Evolutionary conservation across 2,329 filamentous ascomycete genomes (phyloP).

Genomic region (Cadophora sp.): DNA sequence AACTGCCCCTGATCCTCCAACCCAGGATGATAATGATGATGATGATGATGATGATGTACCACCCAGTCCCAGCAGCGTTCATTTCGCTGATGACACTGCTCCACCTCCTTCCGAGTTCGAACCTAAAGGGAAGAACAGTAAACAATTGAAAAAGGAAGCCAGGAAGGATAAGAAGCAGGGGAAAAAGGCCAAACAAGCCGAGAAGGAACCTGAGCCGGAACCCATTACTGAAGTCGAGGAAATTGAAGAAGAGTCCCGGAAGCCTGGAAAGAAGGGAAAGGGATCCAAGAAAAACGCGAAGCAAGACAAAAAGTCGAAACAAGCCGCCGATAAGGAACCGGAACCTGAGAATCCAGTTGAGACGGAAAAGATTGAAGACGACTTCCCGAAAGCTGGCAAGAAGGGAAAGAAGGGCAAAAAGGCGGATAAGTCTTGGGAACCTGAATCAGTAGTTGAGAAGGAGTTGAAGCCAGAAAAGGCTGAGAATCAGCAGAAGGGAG

Average conservation of each 20-base stretch:
- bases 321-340: constrained; percentile 3
- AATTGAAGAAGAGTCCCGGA: constrained; percentile 4
- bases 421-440: constrained; percentile 11
- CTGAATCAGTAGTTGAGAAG: constrained; percentile 3
- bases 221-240: neutral
- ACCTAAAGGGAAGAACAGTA: constrained; percentile 30
- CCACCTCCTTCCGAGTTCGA: constrained; percentile 25
- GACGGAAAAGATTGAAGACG: constrained; percentile 11
- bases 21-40: constrained; percentile 14
- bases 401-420: constrained; percentile 29
- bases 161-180: constrained; percentile 30
- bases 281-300: constrained; percentile 26
- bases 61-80: constrained; percentile 21
- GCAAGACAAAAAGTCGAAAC: constrained; percentile 21
- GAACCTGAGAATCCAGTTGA: constrained; percentile 16
- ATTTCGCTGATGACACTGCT: constrained; percentile 30
- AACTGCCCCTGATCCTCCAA: constrained; percentile 21
- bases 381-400: constrained; percentile 18
- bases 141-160: constrained; percentile 28
- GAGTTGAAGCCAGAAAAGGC: constrained; percentile 13
- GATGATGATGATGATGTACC: too few species aligned
- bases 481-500: constrained; percentile 18
- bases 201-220: constrained; percentile 23
- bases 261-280: constrained; percentile 22
- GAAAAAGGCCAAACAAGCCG: constrained; percentile 23